These are phyloP conservation scores for Podaxis mareebaensis DNA, from an alignment of 768 basidiomycete species.

Conservation along the genomic window DNA sequence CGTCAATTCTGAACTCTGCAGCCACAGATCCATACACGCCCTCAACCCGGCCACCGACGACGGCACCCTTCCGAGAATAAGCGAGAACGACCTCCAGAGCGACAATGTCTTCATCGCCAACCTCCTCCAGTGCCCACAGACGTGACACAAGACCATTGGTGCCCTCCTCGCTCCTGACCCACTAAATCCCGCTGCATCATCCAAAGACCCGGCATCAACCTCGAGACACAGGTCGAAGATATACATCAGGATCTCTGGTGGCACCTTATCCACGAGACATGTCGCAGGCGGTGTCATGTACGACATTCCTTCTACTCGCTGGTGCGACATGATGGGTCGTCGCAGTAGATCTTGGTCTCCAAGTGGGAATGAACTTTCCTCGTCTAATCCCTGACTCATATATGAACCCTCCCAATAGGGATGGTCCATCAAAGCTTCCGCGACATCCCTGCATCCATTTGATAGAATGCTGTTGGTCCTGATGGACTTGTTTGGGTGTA, in stretches of 20 bases:
- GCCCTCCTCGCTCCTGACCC: not conserved
- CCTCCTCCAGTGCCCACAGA: slow-evolving; percentile 9
- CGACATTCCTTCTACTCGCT: not conserved
- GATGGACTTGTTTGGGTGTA: not conserved
- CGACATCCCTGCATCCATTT: not conserved
- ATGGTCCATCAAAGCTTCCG: not conserved
- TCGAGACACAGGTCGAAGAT: slow-evolving; percentile 13
- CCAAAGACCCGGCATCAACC: not conserved
- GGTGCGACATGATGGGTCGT: not conserved
- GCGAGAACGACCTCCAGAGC: slow-evolving; percentile 15
- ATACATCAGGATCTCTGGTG: slow-evolving; percentile 11
- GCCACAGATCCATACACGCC: slow-evolving; percentile 7
- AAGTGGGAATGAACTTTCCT: not conserved
- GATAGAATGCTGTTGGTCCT: not conserved
- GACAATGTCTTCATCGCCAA: not conserved
- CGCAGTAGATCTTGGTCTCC: not conserved
- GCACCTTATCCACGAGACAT: not conserved
- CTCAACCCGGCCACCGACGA: not conserved
- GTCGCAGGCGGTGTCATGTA: not conserved
- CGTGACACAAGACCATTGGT: slow-evolving; percentile 9
- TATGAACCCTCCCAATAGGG: not conserved
- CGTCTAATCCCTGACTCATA: not conserved
- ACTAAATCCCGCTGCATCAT: slow-evolving; percentile 13
- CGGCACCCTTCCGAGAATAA: not conserved
- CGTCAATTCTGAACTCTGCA: not conserved